A percentile compares a stretch with the other conserved stretches of the same genome.
These are phyloP conservation scores for Mycena venus DNA, from an alignment of 768 basidiomycete genomes.

Conservation along the genomic window DNA sequence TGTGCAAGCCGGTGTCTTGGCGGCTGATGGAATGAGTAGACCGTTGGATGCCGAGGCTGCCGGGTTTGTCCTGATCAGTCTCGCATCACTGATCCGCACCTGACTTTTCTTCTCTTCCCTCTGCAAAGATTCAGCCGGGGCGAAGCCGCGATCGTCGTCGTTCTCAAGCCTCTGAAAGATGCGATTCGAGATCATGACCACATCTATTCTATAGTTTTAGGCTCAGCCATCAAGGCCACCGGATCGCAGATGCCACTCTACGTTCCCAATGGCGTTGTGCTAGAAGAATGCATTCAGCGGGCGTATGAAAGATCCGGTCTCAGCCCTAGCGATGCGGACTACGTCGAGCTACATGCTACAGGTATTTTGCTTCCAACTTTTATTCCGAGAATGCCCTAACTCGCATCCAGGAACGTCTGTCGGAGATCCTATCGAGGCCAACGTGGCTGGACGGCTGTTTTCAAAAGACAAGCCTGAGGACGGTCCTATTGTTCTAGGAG, in stretches of 20 bases:
- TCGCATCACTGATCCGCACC: slow-evolving; percentile 9
- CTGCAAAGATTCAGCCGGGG: slow-evolving; percentile 39
- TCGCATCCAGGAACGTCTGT: slow-evolving; percentile 42
- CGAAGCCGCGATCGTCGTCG: slow-evolving; percentile 42
- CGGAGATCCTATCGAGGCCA: slow-evolving; percentile 59
- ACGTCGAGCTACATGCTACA: slow-evolving; percentile 57
- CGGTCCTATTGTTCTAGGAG: slow-evolving; percentile 41
- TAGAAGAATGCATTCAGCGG: slow-evolving; percentile 44
- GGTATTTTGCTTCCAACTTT: slow-evolving; percentile 29
- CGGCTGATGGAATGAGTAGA: slow-evolving; percentile 9
- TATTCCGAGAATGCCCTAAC: not conserved
- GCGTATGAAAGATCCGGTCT: slow-evolving; percentile 42
- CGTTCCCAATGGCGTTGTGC: slow-evolving; percentile 45
- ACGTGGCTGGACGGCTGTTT: slow-evolving; percentile 51
- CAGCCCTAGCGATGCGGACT: slow-evolving; percentile 49
- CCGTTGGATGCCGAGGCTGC: slow-evolving; percentile 22
- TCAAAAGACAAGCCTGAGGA: slow-evolving; percentile 20
- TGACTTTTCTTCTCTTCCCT: not conserved
- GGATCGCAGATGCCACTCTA: slow-evolving; percentile 44
- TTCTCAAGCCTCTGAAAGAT: slow-evolving; percentile 32
- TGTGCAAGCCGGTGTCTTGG: slow-evolving; percentile 30
- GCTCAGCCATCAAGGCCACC: slow-evolving; percentile 45
- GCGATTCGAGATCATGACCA: slow-evolving; percentile 47
- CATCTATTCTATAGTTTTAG: slow-evolving; percentile 48
- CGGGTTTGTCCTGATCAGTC: slow-evolving; percentile 10